phyloP scores from a whole-genome alignment of 2,329 filamentous ascomycete species.

The Diaporthe citri region DNA sequence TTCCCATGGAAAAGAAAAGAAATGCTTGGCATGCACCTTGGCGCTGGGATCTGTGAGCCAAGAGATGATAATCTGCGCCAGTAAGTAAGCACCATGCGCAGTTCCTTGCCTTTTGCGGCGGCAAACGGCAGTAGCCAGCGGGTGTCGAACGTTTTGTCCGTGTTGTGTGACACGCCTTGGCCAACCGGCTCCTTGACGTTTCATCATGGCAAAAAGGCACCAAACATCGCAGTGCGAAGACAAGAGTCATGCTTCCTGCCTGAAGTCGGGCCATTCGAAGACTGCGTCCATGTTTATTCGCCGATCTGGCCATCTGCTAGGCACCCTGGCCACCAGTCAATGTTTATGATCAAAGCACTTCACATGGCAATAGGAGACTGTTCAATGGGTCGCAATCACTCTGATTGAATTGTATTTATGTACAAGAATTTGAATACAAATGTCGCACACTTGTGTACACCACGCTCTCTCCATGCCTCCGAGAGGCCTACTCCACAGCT shows the following conservation, averaged over 20 bases:
- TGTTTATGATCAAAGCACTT: not conserved
- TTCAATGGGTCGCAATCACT: constrained; percentile 25
- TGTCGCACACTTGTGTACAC: constrained; percentile 18
- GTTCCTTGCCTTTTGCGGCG: not conserved
- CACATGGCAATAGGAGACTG: not conserved
- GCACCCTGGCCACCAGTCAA: not conserved
- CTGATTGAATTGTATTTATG: constrained; percentile 24
- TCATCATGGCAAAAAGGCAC: not conserved
- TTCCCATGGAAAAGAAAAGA: no score
- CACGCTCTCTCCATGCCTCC: not conserved
- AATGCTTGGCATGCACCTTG: not conserved
- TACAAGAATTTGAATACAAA: constrained; percentile 16
- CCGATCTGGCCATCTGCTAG: not conserved
- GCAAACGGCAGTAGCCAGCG: not conserved
- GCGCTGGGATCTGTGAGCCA: not conserved
- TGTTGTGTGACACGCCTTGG: not conserved
- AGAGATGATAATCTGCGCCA: not conserved
- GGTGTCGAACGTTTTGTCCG: not conserved
- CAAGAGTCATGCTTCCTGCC: not conserved
- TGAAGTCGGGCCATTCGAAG: not conserved
- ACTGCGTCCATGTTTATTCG: not conserved
- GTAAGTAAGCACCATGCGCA: no score
- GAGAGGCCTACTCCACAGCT: not conserved
- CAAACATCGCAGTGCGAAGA: not conserved
- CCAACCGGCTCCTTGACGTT: not conserved